These are phyloP conservation scores for Daldinia bambusicola DNA, from an alignment of 495 filamentous ascomycete genomes.

Conservation along the genomic window DNA sequence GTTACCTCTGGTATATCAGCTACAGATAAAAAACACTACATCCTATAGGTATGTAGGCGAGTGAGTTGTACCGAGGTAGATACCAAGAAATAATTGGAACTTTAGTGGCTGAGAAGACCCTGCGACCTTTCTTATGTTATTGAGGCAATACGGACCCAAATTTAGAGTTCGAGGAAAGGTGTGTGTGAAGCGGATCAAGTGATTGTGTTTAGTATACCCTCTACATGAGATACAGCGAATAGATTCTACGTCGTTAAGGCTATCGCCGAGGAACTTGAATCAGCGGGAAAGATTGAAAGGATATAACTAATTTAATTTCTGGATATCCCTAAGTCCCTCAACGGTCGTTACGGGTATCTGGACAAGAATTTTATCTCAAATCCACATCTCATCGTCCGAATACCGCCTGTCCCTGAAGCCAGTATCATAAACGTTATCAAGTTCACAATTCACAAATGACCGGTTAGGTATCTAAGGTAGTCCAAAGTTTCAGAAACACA, in stretches of 20 bases:
- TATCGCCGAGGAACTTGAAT: neutral
- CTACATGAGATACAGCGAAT: too few species aligned
- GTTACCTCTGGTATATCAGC: too few species aligned
- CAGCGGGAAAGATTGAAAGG: neutral
- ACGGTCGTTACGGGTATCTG: neutral
- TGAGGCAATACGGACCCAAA: too few species aligned
- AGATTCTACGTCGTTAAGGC: neutral
- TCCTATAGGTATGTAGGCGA: too few species aligned
- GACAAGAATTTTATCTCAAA: neutral
- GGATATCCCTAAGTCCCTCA: neutral
- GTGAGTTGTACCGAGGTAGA: too few species aligned
- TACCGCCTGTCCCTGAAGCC: neutral
- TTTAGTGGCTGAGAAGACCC: too few species aligned
- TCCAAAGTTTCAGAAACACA: slow-evolving; percentile 13
- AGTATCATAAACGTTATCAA: neutral
- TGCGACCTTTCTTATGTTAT: too few species aligned
- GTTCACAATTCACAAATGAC: neutral
- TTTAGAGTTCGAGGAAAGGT: too few species aligned
- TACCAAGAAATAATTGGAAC: too few species aligned
- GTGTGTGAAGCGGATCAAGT: too few species aligned
- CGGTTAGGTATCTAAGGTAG: neutral
- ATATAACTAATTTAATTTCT: neutral
- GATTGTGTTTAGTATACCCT: too few species aligned
- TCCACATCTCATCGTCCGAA: neutral
- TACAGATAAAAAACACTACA: too few species aligned